phyloP scores from a whole-genome alignment of 2,329 filamentous ascomycete genomes.

The Colletotrichum lindemuthianum region DNA sequence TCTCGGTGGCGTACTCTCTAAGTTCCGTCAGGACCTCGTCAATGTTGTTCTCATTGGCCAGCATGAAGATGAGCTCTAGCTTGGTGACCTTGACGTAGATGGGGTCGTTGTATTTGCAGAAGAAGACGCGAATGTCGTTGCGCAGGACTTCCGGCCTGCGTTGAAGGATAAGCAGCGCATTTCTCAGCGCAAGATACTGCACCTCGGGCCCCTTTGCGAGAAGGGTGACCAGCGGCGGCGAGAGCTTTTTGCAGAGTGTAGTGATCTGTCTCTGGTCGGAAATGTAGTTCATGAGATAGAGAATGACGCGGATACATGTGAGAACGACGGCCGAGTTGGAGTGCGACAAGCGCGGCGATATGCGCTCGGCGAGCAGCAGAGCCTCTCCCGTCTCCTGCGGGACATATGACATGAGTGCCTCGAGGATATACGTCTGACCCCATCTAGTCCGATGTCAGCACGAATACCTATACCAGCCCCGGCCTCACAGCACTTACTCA shows the following conservation, averaged over 20 bases:
- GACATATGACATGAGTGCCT: constrained; percentile 97
- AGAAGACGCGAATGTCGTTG: constrained; percentile 98
- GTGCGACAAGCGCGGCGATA: constrained; percentile 94
- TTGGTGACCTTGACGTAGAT: constrained; percentile 99
- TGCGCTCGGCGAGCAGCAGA: constrained; percentile 88
- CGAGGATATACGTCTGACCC: constrained; percentile 98
- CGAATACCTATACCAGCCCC: background rate
- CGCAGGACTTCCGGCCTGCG: constrained; percentile 90
- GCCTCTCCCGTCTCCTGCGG: constrained; percentile 92
- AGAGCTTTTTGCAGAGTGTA: constrained; percentile 89
- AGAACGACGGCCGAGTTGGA: constrained; percentile 96
- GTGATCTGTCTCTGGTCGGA: constrained; percentile 89
- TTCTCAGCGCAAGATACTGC: constrained; percentile 95
- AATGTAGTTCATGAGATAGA: constrained; percentile 99
- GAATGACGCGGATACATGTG: constrained; percentile 93
- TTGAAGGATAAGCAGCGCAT: constrained; percentile 93
- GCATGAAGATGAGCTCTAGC: constrained; percentile 98
- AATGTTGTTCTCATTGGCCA: constrained; percentile 95
- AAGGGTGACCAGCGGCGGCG: constrained; percentile 92
- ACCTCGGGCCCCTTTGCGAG: constrained; percentile 97
- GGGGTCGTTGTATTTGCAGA: constrained; percentile 99
- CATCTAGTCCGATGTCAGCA: constrained; percentile 67
- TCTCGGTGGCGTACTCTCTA: constrained; percentile 96
- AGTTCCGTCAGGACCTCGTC: constrained; percentile 93
- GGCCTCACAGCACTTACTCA: constrained; percentile 70